Conservation (phyloP, 441 rosid species). For the Gossypium schwendimanii region DNA sequence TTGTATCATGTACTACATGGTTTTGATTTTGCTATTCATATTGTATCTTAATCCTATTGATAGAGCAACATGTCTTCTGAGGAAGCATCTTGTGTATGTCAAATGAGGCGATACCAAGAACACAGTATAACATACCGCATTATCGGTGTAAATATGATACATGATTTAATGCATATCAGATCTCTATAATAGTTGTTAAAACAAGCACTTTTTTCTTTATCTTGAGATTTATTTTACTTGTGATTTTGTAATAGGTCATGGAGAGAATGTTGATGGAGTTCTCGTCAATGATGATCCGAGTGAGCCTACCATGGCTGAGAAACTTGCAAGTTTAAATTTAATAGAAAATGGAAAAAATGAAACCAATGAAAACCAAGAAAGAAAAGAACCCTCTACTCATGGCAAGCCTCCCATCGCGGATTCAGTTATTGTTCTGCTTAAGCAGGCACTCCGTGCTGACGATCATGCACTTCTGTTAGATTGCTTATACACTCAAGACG, state of each 20-base stretch:
- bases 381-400: slow-evolving; percentile 23
- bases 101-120: not conserved
- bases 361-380: slow-evolving; percentile 26
- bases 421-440: slow-evolving; percentile 71
- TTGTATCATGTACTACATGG: not conserved
- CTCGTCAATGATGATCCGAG: slow-evolving; percentile 47
- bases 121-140: not conserved
- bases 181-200: not conserved
- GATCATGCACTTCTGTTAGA: slow-evolving; percentile 80
- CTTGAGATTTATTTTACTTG: not conserved
- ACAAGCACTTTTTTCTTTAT: slow-evolving; percentile 1
- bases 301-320: slow-evolving; percentile 94
- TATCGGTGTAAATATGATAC: not conserved
- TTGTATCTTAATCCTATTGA: not conserved
- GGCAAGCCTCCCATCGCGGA: slow-evolving; percentile 76
- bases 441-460: slow-evolving; percentile 82
- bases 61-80: not conserved
- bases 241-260: slow-evolving; percentile 35
- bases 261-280: slow-evolving; percentile 54
- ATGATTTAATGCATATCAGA: not conserved
- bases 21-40: not conserved
- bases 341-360: slow-evolving; percentile 26
- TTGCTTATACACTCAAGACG: slow-evolving; percentile 79
- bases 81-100: not conserved
- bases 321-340: slow-evolving; percentile 53